Base-by-base conservation (phyloP, 2,329 filamentous ascomycete species). In the Arthrobotrys iridis region DNA sequence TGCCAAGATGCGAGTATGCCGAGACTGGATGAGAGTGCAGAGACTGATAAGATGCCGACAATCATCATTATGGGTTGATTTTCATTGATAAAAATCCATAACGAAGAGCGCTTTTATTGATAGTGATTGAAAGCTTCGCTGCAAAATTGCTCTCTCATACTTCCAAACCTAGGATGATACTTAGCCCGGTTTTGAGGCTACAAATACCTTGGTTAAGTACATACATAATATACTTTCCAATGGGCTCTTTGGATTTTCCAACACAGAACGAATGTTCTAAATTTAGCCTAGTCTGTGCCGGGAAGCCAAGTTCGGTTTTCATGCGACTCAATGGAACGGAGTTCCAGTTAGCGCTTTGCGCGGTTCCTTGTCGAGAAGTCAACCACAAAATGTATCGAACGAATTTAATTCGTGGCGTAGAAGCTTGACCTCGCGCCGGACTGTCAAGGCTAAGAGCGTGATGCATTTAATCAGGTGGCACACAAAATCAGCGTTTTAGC, bases 271-370 rank as follows among this genome's bases (percentile, higher is more conserved):
- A 10, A 2, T 24, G 28, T 55, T 20, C 48, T 55, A 55, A 55
- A 55, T 55, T 55, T 55, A 55, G 48, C 4, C 26, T 55, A 55
- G 48, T 55, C 30, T 37, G 48, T 55, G 48, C 48, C 48, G 24
- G 18, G 37, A 33, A 37, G 30, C 48, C 48, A 55, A 55, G 28
- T 10, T n/a, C 30, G 28, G 22, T 55, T n/a, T 55, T 55, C 48
- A 55, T 55, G 48, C 48, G 26, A 18, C 10, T 13, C 40, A n/a
- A 43, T 43, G 11, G 28, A 10, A 2, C 20, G 15, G 15, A 22
- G 48, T 55, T 55, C 48, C 48, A 55, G 28, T 55, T 55, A 55
- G 48, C 48, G 48, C 48, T 22, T 37, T 37, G 28, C 30, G 28
- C 26, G 48, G n/a, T 35, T 55, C 30, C 28, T n/a, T 20, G 48